These are phyloP conservation scores for Trypanosoma scelopori DNA, from an alignment of 208 protist species.

Conservation along the genomic window DNA sequence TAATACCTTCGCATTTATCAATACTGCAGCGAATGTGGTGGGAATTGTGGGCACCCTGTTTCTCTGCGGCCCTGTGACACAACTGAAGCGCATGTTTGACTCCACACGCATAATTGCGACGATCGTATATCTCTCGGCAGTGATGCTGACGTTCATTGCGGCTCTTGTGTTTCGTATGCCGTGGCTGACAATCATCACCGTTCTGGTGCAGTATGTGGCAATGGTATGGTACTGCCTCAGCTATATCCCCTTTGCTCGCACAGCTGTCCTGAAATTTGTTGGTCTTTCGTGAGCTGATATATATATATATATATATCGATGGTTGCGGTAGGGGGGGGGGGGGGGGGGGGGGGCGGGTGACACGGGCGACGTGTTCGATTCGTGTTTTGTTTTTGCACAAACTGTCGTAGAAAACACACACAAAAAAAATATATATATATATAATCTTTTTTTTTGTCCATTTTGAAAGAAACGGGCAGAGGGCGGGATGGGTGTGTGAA, in stretches of 20 bases:
- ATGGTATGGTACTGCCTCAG: conserved; percentile 75
- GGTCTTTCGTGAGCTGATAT: conserved; percentile 3
- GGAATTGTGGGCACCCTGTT: conserved; percentile 48
- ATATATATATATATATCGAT: conserved; percentile 10
- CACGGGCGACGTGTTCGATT: too few relatives aligned
- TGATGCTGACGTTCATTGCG: conserved; percentile 61
- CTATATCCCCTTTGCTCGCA: conserved; percentile 70
- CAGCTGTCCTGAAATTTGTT: conserved; percentile 29
- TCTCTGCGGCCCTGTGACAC: conserved; percentile 56
- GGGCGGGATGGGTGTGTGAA: too few relatives aligned
- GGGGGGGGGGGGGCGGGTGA: too few relatives aligned
- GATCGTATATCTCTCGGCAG: conserved; percentile 45
- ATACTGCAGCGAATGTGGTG: conserved; percentile 45
- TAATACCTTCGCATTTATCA: conserved; percentile 59
- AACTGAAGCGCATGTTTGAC: conserved; percentile 72
- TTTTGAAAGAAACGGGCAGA: too few relatives aligned
- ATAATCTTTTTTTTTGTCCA: too few relatives aligned
- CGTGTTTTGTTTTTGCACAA: too few relatives aligned
- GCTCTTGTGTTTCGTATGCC: conserved; percentile 44
- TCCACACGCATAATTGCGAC: conserved; percentile 48
- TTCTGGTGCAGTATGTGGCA: conserved; percentile 66
- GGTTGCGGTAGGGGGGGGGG: neutral
- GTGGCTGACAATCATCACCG: conserved; percentile 48
- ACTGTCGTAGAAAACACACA: too few relatives aligned
- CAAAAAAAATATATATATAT: too few relatives aligned